Evolutionary conservation across 2,329 filamentous ascomycete genomes (phyloP).

Genomic region (Talaromyces sp.): DNA sequence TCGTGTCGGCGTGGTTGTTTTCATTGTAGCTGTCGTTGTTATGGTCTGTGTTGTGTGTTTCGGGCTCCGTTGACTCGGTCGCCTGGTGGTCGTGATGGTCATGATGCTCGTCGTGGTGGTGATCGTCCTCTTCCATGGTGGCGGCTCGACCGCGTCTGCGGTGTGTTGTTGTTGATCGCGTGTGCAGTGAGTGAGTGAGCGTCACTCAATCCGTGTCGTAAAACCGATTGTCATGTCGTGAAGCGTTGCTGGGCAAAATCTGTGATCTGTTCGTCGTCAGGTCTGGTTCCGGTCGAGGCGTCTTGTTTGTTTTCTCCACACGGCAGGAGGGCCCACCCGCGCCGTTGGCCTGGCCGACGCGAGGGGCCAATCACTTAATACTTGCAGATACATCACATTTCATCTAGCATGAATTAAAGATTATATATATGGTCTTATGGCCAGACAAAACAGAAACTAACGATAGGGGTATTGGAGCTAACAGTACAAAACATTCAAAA

Average conservation of each 20-base stretch:
- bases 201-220: neutral
- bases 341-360: constrained; percentile 8
- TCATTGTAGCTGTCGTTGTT: neutral
- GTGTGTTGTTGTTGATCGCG: neutral
- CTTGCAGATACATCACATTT: neutral
- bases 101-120: neutral
- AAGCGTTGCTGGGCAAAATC: neutral
- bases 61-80: neutral
- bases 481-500: neutral
- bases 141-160: neutral
- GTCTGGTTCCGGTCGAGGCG: neutral
- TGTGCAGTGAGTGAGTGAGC: neutral
- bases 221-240: neutral
- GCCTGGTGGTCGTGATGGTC: neutral
- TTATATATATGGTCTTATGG: neutral
- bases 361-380: neutral
- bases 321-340: constrained; percentile 8
- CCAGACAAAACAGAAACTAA: no score
- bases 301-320: constrained; percentile 14
- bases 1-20: neutral
- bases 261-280: neutral
- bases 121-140: neutral
- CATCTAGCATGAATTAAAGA: neutral
- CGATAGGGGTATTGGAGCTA: no score
- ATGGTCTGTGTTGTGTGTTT: neutral